phyloP scores from a whole-genome alignment of 1,284 basidiomycete species.

The Trichosporon sp. region DNA sequence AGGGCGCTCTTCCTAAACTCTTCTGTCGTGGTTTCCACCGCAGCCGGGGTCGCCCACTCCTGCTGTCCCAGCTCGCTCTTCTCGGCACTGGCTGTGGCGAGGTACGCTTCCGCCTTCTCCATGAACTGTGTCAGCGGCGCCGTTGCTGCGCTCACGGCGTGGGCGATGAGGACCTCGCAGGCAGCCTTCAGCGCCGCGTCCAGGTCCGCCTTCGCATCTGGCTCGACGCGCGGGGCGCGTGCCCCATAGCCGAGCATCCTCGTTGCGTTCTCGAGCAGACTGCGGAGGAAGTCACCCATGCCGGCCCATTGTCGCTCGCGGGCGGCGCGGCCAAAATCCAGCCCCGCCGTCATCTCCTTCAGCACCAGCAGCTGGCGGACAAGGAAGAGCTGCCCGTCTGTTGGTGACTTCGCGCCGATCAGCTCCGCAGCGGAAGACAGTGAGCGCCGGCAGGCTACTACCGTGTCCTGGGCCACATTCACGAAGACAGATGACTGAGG shows the following conservation, averaged over 20 bases:
- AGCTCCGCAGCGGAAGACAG: slow-evolving; percentile 64
- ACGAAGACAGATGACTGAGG: slow-evolving; percentile 78
- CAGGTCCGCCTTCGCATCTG: slow-evolving; percentile 59
- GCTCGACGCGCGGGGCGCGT: slow-evolving; percentile 20
- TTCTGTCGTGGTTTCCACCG: slow-evolving; percentile 53
- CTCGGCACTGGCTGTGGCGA: slow-evolving; percentile 23
- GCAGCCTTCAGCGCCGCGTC: slow-evolving; percentile 73
- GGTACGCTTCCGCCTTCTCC: slow-evolving; percentile 50
- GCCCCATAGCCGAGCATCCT: slow-evolving; percentile 57
- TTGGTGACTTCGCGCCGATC: slow-evolving; percentile 51
- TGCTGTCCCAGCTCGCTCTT: slow-evolving; percentile 52
- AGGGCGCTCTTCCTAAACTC: slow-evolving; percentile 53
- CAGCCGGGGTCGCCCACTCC: slow-evolving; percentile 49
- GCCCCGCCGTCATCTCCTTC: slow-evolving; percentile 74
- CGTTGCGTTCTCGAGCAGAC: slow-evolving; percentile 62
- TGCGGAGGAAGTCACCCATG: slow-evolving; percentile 61
- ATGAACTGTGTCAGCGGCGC: slow-evolving; percentile 59
- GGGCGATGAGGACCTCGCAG: slow-evolving; percentile 72
- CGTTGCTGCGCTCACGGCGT: slow-evolving; percentile 55
- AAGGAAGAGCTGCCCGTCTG: slow-evolving; percentile 76
- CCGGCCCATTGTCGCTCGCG: slow-evolving; percentile 48
- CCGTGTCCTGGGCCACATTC: slow-evolving; percentile 86
- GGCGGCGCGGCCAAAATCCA: slow-evolving; percentile 58
- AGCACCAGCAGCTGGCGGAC: slow-evolving; percentile 82
- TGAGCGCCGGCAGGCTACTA: slow-evolving; percentile 71